Conservation (phyloP, 2,329 filamentous ascomycete genomes). For the Cytospora leucostoma region DNA sequence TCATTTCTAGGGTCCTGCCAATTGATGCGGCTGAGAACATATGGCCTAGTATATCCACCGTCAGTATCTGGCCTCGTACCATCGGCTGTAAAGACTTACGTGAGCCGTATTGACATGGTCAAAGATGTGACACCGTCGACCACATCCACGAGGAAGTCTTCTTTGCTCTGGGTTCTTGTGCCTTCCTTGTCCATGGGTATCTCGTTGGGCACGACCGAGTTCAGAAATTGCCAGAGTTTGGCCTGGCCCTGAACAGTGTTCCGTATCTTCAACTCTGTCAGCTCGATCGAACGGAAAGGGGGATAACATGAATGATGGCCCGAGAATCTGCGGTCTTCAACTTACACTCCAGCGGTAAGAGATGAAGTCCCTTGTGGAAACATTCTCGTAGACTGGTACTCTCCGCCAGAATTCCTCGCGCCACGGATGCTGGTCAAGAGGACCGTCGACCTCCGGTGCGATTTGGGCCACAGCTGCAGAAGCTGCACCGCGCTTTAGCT, state of each 20-base stretch:
- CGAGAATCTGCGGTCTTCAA: slow-evolving; percentile 21
- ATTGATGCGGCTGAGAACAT: slow-evolving; percentile 59
- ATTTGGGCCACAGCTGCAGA: background rate
- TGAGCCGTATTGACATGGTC: slow-evolving; percentile 62
- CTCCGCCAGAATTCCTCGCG: slow-evolving; percentile 52
- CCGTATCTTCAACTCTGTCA: slow-evolving; percentile 5
- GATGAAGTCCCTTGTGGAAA: slow-evolving; percentile 50
- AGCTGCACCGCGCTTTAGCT: background rate
- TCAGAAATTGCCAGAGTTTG: slow-evolving; percentile 52
- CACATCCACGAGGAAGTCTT: slow-evolving; percentile 58
- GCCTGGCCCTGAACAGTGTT: slow-evolving; percentile 52
- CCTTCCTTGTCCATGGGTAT: slow-evolving; percentile 43
- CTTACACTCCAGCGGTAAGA: slow-evolving; percentile 58
- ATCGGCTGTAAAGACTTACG: slow-evolving; percentile 38
- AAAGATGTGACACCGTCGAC: slow-evolving; percentile 52
- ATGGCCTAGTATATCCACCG: slow-evolving; percentile 44
- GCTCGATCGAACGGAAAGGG: background rate
- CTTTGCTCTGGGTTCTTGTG: slow-evolving; percentile 45
- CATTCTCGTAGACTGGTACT: slow-evolving; percentile 51
- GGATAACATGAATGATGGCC: background rate
- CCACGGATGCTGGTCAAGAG: background rate
- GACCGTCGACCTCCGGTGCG: background rate
- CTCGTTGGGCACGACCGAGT: slow-evolving; percentile 49
- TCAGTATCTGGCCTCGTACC: background rate
- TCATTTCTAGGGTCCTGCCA: slow-evolving; percentile 61